phyloP scores from a whole-genome alignment of 768 basidiomycete genomes.

The Fomitopsis pulvina region DNA sequence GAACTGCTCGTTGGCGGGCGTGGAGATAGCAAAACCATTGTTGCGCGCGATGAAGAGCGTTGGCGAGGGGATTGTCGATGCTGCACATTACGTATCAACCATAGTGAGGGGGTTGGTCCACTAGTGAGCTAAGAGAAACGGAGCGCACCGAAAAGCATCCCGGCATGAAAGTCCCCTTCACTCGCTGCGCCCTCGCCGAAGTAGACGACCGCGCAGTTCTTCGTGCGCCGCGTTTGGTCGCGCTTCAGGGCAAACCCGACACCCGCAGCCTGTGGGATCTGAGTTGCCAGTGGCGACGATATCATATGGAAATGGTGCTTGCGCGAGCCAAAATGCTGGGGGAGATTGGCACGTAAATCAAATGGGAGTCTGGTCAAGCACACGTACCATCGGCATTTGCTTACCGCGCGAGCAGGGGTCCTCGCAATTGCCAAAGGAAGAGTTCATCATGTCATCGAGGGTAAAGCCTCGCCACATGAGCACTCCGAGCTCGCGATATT shows the following conservation, averaged over 20 bases:
- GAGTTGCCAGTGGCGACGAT: constrained; percentile 88
- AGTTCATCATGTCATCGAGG: constrained; percentile 78
- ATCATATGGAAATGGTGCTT: constrained; percentile 89
- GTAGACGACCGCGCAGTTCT: constrained; percentile 79
- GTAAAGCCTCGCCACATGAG: constrained; percentile 83
- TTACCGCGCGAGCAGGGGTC: constrained; percentile 79
- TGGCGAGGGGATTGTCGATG: constrained; percentile 70
- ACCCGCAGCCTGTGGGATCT: constrained; percentile 92
- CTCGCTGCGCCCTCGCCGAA: constrained; percentile 94
- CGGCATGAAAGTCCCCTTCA: constrained; percentile 95
- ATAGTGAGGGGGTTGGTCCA: background rate
- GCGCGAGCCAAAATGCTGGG: constrained; percentile 78
- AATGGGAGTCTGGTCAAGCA: background rate
- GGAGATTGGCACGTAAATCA: background rate
- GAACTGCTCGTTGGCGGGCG: constrained; percentile 84
- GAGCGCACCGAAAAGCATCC: constrained; percentile 49
- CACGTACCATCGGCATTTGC: constrained; percentile 89
- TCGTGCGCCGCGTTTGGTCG: constrained; percentile 57
- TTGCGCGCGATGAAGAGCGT: constrained; percentile 71
- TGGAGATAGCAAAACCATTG: constrained; percentile 95
- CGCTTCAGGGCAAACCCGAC: constrained; percentile 87
- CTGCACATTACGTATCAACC: constrained; percentile 21
- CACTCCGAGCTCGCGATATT: constrained; percentile 92
- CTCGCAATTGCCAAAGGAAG: constrained; percentile 84
- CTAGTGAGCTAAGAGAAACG: background rate